Percentiles rank a stretch among this genome's conserved stretches.
Conservation (phyloP, 306 rosid species). For the Quercus gilva region DNA sequence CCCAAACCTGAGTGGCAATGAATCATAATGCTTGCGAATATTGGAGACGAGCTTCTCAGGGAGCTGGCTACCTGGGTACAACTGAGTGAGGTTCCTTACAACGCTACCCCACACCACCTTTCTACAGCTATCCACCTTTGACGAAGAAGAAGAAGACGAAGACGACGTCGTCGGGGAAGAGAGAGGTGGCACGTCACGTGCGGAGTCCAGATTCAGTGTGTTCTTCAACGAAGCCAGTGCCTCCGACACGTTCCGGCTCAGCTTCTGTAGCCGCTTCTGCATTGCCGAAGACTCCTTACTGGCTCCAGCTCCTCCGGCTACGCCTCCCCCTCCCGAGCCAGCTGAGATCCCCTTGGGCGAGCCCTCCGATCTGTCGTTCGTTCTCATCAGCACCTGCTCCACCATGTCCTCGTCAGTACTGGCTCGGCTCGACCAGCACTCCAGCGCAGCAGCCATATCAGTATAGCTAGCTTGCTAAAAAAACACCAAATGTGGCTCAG, state of each 20-base stretch:
- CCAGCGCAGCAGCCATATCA: slow-evolving; percentile 81
- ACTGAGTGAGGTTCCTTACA: slow-evolving; percentile 72
- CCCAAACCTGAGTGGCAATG: slow-evolving; percentile 79
- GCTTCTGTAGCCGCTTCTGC: slow-evolving; percentile 71
- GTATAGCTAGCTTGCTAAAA: not conserved
- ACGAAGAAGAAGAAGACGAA: slow-evolving; percentile 26
- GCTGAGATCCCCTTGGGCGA: slow-evolving; percentile 33
- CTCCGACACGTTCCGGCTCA: slow-evolving; percentile 75
- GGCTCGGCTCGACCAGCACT: slow-evolving; percentile 87
- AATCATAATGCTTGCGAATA: slow-evolving; percentile 85
- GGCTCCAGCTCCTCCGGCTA: not conserved
- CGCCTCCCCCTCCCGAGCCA: slow-evolving; percentile 11
- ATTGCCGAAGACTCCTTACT: slow-evolving; percentile 56
- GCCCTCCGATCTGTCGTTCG: slow-evolving; percentile 65
- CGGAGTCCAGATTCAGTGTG: slow-evolving; percentile 67
- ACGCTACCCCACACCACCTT: slow-evolving; percentile 79
- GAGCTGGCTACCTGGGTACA: slow-evolving; percentile 85
- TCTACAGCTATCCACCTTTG: slow-evolving; percentile 50
- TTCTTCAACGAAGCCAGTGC: slow-evolving; percentile 71
- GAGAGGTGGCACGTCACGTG: slow-evolving; percentile 38
- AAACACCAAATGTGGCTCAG: slow-evolving; percentile 16
- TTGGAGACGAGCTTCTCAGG: slow-evolving; percentile 88
- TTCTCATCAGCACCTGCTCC: slow-evolving; percentile 73
- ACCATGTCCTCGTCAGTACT: slow-evolving; percentile 65
- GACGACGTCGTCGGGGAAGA: slow-evolving; percentile 16